phyloP scores from a whole-genome alignment of 2,329 filamentous ascomycete genomes.

The Trichophyton equinum region DNA sequence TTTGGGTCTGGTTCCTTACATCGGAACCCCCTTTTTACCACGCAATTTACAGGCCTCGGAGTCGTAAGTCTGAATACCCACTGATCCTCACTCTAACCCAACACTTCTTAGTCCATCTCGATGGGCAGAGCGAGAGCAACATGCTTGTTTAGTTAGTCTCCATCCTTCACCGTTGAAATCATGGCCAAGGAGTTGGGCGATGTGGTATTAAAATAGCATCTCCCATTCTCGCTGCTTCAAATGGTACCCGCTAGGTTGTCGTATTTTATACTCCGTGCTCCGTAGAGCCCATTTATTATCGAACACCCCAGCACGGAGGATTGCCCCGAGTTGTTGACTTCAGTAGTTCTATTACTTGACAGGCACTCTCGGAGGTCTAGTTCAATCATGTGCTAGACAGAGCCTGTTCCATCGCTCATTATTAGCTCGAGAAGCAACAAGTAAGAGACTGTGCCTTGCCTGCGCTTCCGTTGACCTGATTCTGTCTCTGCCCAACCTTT shows the following conservation, averaged over 20 bases:
- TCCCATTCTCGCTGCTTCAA: neutral
- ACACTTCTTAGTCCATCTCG: neutral
- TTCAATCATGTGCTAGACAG: neutral
- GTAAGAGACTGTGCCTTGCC: neutral
- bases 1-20: neutral
- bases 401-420: neutral
- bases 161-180: neutral
- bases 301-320: neutral
- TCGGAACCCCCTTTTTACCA: neutral
- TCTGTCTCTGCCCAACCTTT: neutral
- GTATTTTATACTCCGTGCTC: neutral
- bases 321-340: neutral
- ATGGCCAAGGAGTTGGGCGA: neutral
- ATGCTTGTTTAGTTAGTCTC: neutral
- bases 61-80: neutral
- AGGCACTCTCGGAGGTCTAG: neutral
- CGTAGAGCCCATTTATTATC: too few species aligned
- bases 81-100: neutral
- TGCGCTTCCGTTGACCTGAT: slow-evolving; percentile 1
- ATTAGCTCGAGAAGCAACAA: neutral
- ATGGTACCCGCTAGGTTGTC: neutral
- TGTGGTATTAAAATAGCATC: neutral
- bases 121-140: neutral
- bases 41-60: neutral
- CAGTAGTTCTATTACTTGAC: neutral